These are phyloP conservation scores for Phlyctochytrium bullatum DNA, from an alignment of 192 early-diverging fungal species.

Conservation along the genomic window DNA sequence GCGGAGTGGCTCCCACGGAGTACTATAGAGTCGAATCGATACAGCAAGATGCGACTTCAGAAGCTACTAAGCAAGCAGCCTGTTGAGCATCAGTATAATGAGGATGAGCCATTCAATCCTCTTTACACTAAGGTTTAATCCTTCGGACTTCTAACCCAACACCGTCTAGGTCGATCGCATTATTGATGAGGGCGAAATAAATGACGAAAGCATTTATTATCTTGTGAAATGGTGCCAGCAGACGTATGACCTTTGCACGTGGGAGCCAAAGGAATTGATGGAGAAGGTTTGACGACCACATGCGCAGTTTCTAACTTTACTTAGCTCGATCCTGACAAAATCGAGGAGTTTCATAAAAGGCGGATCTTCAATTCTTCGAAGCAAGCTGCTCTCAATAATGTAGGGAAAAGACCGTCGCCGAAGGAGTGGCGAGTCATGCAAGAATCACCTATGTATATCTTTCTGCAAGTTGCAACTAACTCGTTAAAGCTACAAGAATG, in stretches of 20 bases:
- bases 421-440: conserved; percentile 56
- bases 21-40: conserved; percentile 50
- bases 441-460: conserved; percentile 53
- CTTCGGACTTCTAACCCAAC: not conserved
- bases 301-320: not conserved
- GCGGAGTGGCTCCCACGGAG: conserved; percentile 66
- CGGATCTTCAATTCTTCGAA: conserved; percentile 58
- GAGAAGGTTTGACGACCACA: conserved; percentile 37
- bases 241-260: conserved; percentile 70
- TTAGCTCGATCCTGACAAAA: conserved; percentile 56
- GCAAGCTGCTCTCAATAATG: conserved; percentile 28
- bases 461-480: not conserved
- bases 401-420: conserved; percentile 36
- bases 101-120: conserved; percentile 64
- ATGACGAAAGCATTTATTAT: conserved; percentile 61
- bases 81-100: conserved; percentile 54
- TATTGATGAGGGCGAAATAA: conserved; percentile 77
- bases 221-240: conserved; percentile 74
- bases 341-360: conserved; percentile 65
- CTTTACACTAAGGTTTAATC: conserved; percentile 55
- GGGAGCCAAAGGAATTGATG: conserved; percentile 63
- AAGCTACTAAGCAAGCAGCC: conserved; percentile 69
- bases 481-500: conserved; percentile 58
- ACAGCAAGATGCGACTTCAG: conserved; percentile 68
- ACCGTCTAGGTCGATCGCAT: conserved; percentile 72